phyloP scores from a whole-genome alignment of 495 filamentous ascomycete genomes.

The Recurvomyces mirabilis region DNA sequence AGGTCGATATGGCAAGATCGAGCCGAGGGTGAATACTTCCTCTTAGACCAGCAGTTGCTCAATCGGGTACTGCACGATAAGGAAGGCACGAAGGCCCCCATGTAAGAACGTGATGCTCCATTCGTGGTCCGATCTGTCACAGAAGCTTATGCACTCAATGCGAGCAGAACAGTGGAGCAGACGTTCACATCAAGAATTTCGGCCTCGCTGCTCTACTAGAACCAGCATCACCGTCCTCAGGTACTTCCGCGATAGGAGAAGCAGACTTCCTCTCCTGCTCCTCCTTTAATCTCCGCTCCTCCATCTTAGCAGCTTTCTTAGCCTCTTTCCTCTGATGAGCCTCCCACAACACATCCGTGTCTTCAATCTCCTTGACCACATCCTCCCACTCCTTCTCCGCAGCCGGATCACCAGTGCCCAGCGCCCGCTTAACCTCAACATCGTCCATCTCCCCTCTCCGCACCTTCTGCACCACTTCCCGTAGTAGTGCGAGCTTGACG shows the following conservation, averaged over 20 bases:
- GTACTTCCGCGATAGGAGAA: neutral
- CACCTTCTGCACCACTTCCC: slow-evolving; percentile 72
- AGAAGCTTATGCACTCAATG: no score
- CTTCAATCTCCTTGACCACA: slow-evolving; percentile 74
- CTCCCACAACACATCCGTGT: slow-evolving; percentile 57
- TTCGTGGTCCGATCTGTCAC: no score
- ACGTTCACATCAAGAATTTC: slow-evolving; percentile 19
- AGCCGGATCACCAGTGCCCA: slow-evolving; percentile 68
- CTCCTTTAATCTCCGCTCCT: slow-evolving; percentile 3
- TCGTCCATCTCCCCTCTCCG: slow-evolving; percentile 61
- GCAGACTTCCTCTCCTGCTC: slow-evolving; percentile 8
- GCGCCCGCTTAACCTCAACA: slow-evolving; percentile 72
- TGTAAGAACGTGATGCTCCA: no score
- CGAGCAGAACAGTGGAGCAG: no score
- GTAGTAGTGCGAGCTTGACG: slow-evolving; percentile 62
- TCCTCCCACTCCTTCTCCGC: slow-evolving; percentile 84
- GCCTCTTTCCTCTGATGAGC: slow-evolving; percentile 28
- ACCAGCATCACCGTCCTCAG: neutral
- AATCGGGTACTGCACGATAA: no score
- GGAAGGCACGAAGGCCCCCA: no score
- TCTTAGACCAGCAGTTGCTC: no score
- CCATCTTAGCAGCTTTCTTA: slow-evolving; percentile 21
- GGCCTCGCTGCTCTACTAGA: slow-evolving; percentile 3
- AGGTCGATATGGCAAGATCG: no score
- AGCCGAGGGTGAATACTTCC: no score